Conservation (phyloP, 2,329 filamentous ascomycete genomes). For the Harringtonia aguacate region DNA sequence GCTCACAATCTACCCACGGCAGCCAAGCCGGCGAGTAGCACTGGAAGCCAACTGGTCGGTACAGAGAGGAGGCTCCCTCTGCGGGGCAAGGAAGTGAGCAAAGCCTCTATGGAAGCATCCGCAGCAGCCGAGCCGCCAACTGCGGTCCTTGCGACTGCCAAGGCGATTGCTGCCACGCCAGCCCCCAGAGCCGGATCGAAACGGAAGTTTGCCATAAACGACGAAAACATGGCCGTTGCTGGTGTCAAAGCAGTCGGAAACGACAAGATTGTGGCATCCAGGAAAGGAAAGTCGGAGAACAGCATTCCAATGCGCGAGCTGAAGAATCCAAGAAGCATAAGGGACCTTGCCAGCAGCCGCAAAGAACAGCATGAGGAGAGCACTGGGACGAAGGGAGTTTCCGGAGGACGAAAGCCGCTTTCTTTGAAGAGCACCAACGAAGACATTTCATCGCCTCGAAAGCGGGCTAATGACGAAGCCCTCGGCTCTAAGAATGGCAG, state of each 20-base stretch:
- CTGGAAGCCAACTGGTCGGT: too few relatives aligned
- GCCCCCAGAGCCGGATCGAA: slow-evolving; percentile 39
- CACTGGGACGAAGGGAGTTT: slow-evolving; percentile 12
- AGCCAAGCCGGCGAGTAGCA: too few relatives aligned
- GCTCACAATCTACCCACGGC: too few relatives aligned
- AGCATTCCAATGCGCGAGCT: slow-evolving; percentile 8
- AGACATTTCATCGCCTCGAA: slow-evolving; percentile 47
- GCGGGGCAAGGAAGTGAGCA: neutral
- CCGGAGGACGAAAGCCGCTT: slow-evolving; percentile 34
- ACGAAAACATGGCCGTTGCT: slow-evolving; percentile 35
- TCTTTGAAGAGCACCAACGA: slow-evolving; percentile 50
- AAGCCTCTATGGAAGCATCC: neutral
- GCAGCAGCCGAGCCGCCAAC: neutral
- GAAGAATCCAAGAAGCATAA: slow-evolving; percentile 32
- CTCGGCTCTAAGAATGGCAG: neutral
- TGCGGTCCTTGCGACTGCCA: neutral
- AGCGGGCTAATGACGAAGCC: slow-evolving; percentile 22
- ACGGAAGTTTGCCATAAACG: slow-evolving; percentile 44
- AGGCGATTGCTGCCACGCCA: neutral
- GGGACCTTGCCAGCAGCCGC: slow-evolving; percentile 30
- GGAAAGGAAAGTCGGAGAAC: slow-evolving; percentile 10
- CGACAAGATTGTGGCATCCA: slow-evolving; percentile 16
- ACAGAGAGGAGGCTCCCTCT: neutral
- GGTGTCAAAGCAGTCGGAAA: slow-evolving; percentile 18
- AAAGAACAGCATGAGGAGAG: slow-evolving; percentile 23